Evolutionary conservation across 2,329 filamentous ascomycete species (phyloP), one percentile per base, ranked within the genome.

Genomic region (Chaetomium strumarium): DNA sequence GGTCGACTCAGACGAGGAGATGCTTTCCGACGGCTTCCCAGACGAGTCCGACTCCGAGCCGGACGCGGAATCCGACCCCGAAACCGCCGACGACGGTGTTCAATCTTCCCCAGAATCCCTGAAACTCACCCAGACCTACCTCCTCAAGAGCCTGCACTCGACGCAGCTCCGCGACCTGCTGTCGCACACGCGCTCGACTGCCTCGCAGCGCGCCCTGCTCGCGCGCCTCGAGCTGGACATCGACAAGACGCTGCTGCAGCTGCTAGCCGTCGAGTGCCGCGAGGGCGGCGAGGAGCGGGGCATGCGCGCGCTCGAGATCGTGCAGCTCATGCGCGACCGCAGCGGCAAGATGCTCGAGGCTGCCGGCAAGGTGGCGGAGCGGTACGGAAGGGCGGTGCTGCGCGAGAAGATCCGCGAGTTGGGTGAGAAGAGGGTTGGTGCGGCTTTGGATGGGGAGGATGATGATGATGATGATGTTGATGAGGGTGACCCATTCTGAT

Each of bases 271-370:
- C 7, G 93, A 97, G 73, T 99, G 93, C 67, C 83, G 90, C 55
- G 89, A 93, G 60, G 90, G 62, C 10, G 90, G 90, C 41, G 93
- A 99, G 68, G 91, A 97, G 58, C 79, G 87, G 30, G 92, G 91
- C 6, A 96, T 96, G 90, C 90, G 92, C 60, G 92, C 92, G 0
- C 74, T 99, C 34, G 95, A 99, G 71, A 80, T 97, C 63, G 93
- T 95, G 30, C 77, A 80, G 56, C 75, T 99, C 63, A 88, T 99
- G 84, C 80, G 80, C 41, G 91, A 97, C 71, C 77, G 83, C 42
- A 87, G 82, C 55, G 92, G 92, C 16, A 85, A 87, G 67, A 96
- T 96, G 88, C 70, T 96, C 53, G 90, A 96, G 67, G 88, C 92
- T 5, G 93, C 93, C 1, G 82, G 84, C 52, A 96, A 95, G 77